Evolutionary conservation across 306 rosid species (phyloP).

Genomic region (Abrus pulchellus): DNA sequence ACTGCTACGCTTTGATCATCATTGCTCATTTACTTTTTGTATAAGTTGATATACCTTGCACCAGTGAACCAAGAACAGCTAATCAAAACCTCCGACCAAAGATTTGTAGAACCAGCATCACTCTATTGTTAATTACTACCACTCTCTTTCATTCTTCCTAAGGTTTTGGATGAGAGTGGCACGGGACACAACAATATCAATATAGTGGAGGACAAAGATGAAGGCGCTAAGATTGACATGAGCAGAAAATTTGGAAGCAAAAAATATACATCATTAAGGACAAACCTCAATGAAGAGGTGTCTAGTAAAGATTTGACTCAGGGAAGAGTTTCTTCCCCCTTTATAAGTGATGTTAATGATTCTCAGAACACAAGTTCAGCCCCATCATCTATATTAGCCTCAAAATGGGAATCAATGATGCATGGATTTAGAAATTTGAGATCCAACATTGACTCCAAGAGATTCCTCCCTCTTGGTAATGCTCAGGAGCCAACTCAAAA

Average conservation of each 20-base stretch:
- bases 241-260: constrained; percentile 64
- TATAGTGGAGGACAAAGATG: constrained; percentile 45
- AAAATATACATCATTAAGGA: constrained; percentile 69
- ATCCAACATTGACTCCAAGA: constrained; percentile 70
- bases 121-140: no score
- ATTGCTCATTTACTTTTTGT: neutral
- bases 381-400: constrained; percentile 60
- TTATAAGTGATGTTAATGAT: constrained; percentile 53
- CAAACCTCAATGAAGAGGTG: constrained; percentile 57
- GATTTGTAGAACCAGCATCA: constrained; percentile 10
- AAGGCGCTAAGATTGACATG: constrained; percentile 53
- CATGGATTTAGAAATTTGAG: constrained; percentile 70
- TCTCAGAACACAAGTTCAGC: constrained; percentile 41
- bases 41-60: neutral
- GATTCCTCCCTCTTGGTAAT: constrained; percentile 67
- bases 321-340: constrained; percentile 59
- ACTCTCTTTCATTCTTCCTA: neutral
- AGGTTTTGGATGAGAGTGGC: constrained; percentile 46
- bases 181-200: constrained; percentile 46
- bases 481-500: constrained; percentile 53
- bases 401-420: constrained; percentile 86
- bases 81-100: constrained; percentile 12
- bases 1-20: neutral
- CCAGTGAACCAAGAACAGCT: constrained; percentile 17
- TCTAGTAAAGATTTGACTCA: constrained; percentile 50